Base-by-base conservation (phyloP, 208 protist species). In the Herpetomonas samuelpessoai region DNA sequence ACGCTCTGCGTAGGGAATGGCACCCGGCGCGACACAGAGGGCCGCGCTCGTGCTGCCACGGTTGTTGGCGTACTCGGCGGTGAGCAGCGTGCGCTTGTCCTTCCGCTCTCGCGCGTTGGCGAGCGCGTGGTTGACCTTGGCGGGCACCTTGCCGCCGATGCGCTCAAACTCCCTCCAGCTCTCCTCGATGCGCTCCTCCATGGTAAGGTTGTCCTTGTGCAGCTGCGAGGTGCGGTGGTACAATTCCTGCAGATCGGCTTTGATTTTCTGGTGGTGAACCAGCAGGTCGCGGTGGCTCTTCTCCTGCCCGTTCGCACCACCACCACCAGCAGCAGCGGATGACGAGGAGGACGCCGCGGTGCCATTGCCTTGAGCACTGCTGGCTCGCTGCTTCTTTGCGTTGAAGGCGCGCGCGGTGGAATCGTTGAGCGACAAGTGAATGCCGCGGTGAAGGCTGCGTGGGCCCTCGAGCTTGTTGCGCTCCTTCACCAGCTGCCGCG, bases 101-200 rank as follows among this genome's bases (percentile, higher is more conserved):
- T 41, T 41, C 35, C 35, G 9, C 24, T 27, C 7, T n/a, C 2
- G 35, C 0, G 18, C 2, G 28, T 44, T 59, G 31, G 46, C 24
- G 18, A 18, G 24, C 61, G 44, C 35, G 19, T 38, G 47, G 25
- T 61, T 68, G 46, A 71, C 62, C 39, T 71, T 82, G 12, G 54
- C 45, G 0, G 87, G 88, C 12, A 83, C 75, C 56, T 76, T 75
- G 10, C 83, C 88, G 16, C 88, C 88, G 46, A 92, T 91, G 26
- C 82, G 79, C 62, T 94, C 88, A 49, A 91, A 91, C 70, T 83
- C 70, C 39, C 76, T 65, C 85, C 88, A 94, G 30, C 65, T 79
- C 62, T 92, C 79, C 49, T 94, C 84, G 53, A 92, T 92, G 73
- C 88, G 84, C 62, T 94, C 79, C 65, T 90, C 84, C 84, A 94